Evolutionary conservation across 2,329 filamentous ascomycete species (phyloP).

Genomic region (Dendryphion nanum): DNA sequence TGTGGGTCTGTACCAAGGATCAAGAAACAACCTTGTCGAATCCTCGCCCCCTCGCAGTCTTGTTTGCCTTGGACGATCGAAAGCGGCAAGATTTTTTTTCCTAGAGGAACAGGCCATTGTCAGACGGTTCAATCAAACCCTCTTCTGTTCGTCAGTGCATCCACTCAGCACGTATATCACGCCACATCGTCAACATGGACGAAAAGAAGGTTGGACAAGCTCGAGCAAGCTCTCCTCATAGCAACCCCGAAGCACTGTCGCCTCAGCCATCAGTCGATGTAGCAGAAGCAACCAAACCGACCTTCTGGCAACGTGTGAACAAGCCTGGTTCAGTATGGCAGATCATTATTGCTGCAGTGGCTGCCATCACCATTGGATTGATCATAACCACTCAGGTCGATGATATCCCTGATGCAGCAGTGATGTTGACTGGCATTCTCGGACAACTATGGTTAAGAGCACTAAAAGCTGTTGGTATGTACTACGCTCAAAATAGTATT

Average conservation of each 20-base stretch:
- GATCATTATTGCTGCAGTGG: conserved; percentile 49
- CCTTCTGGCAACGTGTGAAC: conserved; percentile 39
- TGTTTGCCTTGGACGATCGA: no score
- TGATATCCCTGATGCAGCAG: conserved; percentile 44
- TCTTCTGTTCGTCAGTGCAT: background rate
- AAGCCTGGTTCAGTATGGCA: conserved; percentile 49
- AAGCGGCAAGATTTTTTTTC: no score
- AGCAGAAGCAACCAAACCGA: conserved; percentile 16
- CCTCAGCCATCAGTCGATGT: conserved; percentile 12
- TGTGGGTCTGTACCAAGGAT: no score
- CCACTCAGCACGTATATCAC: no score
- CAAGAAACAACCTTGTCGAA: no score
- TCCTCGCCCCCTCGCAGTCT: no score
- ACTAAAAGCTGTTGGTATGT: conserved; percentile 49
- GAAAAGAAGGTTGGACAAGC: conserved; percentile 13
- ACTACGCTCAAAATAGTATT: background rate
- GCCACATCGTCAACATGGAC: conserved; percentile 11
- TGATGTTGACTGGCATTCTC: conserved; percentile 48
- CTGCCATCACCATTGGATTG: conserved; percentile 53
- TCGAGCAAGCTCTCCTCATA: conserved; percentile 10
- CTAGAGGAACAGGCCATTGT: no score
- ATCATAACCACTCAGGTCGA: conserved; percentile 45
- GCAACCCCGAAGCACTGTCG: conserved; percentile 7
- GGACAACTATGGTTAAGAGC: conserved; percentile 52
- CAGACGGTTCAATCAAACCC: no score